Percentiles rank a stretch among this genome's conserved stretches.
phyloP scores from a whole-genome alignment of 331 rosid species.

The Acacia concinna region DNA sequence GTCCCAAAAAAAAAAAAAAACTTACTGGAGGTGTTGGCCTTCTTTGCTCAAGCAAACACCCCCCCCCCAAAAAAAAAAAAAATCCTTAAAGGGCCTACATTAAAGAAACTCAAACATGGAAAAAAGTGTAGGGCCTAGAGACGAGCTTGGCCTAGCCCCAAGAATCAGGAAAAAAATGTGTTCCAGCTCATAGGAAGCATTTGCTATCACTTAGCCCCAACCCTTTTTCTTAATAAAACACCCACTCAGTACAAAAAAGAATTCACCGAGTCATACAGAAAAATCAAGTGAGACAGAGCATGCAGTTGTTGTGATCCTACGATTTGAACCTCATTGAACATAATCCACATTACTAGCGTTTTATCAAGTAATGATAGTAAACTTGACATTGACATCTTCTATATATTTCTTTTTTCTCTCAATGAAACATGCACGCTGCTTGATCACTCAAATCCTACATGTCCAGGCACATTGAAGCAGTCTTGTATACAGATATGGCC shows the following conservation, averaged over 20 bases:
- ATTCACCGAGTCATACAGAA: background rate
- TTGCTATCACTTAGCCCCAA: background rate
- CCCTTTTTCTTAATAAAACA: background rate
- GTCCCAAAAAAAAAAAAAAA: no score
- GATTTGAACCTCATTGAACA: background rate
- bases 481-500: background rate
- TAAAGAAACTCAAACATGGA: background rate
- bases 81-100: no score
- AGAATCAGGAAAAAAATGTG: no score
- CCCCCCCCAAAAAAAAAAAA: no score
- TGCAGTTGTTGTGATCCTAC: background rate
- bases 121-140: background rate
- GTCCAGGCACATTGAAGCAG: background rate
- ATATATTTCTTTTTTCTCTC: background rate
- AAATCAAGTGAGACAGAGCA: background rate
- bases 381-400: slow-evolving; percentile 1
- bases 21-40: no score
- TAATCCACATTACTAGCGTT: slow-evolving; percentile 8
- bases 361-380: background rate
- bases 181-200: background rate
- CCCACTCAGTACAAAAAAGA: background rate
- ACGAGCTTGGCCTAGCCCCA: no score
- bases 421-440: background rate
- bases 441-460: background rate
- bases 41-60: no score